Evolutionary conservation across 495 filamentous ascomycete species (phyloP).

Genomic region (Penicillium daleae): DNA sequence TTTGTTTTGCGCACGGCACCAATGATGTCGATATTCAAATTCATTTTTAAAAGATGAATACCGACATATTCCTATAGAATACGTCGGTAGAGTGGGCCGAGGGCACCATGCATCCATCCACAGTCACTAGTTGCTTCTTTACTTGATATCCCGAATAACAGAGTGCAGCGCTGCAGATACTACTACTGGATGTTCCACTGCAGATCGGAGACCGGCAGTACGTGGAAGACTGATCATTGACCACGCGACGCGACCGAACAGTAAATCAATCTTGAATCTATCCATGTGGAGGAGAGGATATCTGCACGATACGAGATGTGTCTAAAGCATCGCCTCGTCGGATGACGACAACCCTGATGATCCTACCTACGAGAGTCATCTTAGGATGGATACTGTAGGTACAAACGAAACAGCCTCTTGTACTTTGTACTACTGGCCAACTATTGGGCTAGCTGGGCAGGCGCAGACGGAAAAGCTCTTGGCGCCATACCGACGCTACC

Average conservation of each 20-base stretch:
- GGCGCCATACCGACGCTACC: slow-evolving; percentile 3
- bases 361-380: background rate
- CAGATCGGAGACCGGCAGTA: slow-evolving; percentile 14
- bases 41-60: background rate
- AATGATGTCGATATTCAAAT: background rate
- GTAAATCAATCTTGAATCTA: background rate
- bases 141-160: background rate
- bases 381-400: background rate
- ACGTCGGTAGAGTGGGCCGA: slow-evolving; percentile 10
- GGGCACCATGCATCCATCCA: background rate
- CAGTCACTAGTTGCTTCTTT: background rate
- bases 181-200: slow-evolving; percentile 16
- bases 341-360: background rate
- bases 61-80: background rate
- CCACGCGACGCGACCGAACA: slow-evolving; percentile 4
- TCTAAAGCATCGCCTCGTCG: background rate
- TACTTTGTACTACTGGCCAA: background rate
- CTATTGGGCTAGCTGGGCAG: background rate
- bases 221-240: slow-evolving; percentile 6
- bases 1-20: slow-evolving; percentile 3
- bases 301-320: background rate
- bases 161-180: background rate
- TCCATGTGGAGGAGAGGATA: background rate
- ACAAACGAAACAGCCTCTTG: background rate
- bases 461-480: slow-evolving; percentile 3